These are phyloP conservation scores for Seiridium unicorne DNA, from an alignment of 2,329 filamentous ascomycete genomes.

Conservation along the genomic window DNA sequence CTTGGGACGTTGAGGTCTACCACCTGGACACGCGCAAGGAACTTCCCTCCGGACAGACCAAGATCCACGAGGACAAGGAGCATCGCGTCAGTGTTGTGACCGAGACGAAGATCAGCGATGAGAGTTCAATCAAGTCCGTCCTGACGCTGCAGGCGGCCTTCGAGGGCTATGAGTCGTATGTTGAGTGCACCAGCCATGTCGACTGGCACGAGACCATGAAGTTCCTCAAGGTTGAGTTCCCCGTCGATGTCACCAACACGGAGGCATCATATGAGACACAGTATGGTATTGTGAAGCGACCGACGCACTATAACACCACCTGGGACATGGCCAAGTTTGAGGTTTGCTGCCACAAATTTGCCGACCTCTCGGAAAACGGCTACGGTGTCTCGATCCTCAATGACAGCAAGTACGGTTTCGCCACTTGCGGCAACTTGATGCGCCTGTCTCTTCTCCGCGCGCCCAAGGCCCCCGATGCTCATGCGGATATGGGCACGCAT, in stretches of 20 bases:
- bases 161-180: constrained; percentile 62
- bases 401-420: constrained; percentile 95
- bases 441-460: constrained; percentile 81
- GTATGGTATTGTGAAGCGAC: constrained; percentile 82
- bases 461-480: constrained; percentile 87
- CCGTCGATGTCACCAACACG: constrained; percentile 84
- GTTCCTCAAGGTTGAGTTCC: constrained; percentile 98
- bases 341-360: constrained; percentile 93
- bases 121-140: constrained; percentile 83
- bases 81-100: constrained; percentile 81
- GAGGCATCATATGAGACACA: constrained; percentile 96
- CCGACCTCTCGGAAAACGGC: constrained; percentile 81
- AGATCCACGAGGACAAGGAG: constrained; percentile 67
- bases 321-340: constrained; percentile 99
- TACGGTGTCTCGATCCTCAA: constrained; percentile 94
- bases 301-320: constrained; percentile 96
- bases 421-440: constrained; percentile 86
- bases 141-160: constrained; percentile 74
- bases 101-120: constrained; percentile 81
- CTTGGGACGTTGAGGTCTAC: constrained; percentile 97
- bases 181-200: constrained; percentile 83
- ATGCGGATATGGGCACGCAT: constrained; percentile 92
- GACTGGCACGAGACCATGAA: constrained; percentile 97
- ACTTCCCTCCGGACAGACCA: constrained; percentile 65
- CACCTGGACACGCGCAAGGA: constrained; percentile 85